phyloP scores from a whole-genome alignment of 345 rosid species.

The Stellera chamaejasme region DNA sequence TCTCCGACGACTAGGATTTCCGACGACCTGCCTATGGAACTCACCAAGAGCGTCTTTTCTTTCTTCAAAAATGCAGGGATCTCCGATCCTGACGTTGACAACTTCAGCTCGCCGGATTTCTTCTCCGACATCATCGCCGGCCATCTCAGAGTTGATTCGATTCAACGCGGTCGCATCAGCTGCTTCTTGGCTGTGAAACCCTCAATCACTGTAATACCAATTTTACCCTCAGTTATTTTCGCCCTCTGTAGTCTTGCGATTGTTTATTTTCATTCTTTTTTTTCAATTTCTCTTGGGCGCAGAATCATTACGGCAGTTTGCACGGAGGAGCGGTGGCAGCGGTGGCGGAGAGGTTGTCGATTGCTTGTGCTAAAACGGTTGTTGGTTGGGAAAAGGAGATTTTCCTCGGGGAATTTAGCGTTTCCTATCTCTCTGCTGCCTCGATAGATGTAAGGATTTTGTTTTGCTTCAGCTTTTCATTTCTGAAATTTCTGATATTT shows the following conservation, averaged over 20 bases:
- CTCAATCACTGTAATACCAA: constrained; percentile 26
- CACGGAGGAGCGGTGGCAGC: constrained; percentile 74
- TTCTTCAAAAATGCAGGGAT: constrained; percentile 18
- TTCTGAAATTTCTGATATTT: no score
- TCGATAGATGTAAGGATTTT: constrained; percentile 18
- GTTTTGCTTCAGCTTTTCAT: neutral
- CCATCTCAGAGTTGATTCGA: constrained; percentile 29
- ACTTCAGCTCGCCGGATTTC: constrained; percentile 23
- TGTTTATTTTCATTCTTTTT: neutral
- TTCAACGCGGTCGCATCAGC: constrained; percentile 47
- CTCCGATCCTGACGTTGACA: constrained; percentile 17
- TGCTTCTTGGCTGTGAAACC: constrained; percentile 53
- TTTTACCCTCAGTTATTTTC: neutral
- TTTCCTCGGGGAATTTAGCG: constrained; percentile 63
- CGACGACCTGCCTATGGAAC: constrained; percentile 16
- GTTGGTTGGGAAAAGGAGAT: constrained; percentile 43
- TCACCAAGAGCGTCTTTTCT: neutral
- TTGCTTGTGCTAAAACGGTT: constrained; percentile 60
- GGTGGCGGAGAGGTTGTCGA: constrained; percentile 50
- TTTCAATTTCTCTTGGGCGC: constrained; percentile 1
- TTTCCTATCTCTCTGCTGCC: constrained; percentile 60
- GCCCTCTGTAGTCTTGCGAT: neutral
- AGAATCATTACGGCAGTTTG: constrained; percentile 45
- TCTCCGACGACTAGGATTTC: constrained; percentile 7
- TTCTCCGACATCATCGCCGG: constrained; percentile 21